Base-by-base conservation (phyloP, 495 filamentous ascomycete genomes). In the Lasiosphaeris hirsuta region DNA sequence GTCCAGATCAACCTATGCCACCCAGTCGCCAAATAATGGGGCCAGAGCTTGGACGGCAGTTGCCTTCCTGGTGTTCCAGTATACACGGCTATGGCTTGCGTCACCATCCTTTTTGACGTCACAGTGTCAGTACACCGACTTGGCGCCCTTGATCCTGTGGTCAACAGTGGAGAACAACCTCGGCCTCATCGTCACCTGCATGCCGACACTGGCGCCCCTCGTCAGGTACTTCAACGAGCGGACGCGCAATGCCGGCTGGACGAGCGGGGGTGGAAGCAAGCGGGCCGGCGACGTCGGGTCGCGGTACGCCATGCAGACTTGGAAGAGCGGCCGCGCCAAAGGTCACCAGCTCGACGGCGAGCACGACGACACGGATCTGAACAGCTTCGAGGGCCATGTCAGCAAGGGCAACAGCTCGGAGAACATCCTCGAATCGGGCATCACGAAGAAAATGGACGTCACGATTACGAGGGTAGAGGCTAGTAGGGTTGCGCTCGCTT, bases 191-290 rank as follows among this genome's bases (percentile, higher is more conserved):
- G 66, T 80, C 50, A 65, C 75, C 40, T 80, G 72, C 57, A 62
- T 82, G 11, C 79, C 79, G 34, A 75, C 78, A 13, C 76, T 81
- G 56, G 73, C 76, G 0, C 79, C 80, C 10, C 66, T 82, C 11
- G 71, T 83, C 66, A 75, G 66, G 43, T 67, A 73, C 49, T 74
- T 75, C 48, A 58, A 50, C 44, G 64, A 67, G 14, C 68, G 70
- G n/a, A 34, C 19, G 10, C n/a, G n/a, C n/a, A n/a, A n/a, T n/a
- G n/a, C n/a, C n/a, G 59, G 60, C 15, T 41, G 19, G 2, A 7
- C 34, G 0, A 51, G 45, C 54, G 38, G 51, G 18, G 53, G 51
- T 13, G 36, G 37, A 7, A 62, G 58, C 18, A 66, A 61, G n/a
- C 82, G 65, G 34, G 17, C 88, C 4, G n/a, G 42, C 0, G 30